Percentiles rank a stretch among this genome's conserved stretches.
phyloP scores from a whole-genome alignment of 2,329 filamentous ascomycete species.

The Plenodomus tracheiphilus region DNA sequence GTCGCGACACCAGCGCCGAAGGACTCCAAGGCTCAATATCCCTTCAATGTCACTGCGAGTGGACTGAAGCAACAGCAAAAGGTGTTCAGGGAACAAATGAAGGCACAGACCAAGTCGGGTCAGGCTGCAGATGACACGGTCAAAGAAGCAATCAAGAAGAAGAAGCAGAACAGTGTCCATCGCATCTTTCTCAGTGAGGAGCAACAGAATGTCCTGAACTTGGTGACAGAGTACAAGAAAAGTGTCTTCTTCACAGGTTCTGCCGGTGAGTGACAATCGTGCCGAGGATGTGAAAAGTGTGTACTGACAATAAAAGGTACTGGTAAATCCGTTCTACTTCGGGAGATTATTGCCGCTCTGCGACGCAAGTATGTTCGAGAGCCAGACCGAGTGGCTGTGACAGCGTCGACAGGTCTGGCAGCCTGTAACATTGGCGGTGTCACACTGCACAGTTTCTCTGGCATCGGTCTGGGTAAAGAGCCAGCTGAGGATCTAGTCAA shows the following conservation, averaged over 20 bases:
- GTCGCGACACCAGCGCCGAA: conserved; percentile 52
- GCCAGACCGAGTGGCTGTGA: conserved; percentile 85
- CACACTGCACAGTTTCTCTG: conserved; percentile 93
- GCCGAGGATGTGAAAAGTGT: background rate
- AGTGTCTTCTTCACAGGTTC: conserved; percentile 99
- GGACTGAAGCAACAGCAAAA: conserved; percentile 78
- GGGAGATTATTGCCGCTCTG: conserved; percentile 82
- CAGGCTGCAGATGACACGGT: conserved; percentile 51
- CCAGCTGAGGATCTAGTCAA: conserved; percentile 77
- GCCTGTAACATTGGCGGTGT: conserved; percentile 97
- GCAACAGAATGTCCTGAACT: conserved; percentile 78
- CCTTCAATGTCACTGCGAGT: conserved; percentile 76
- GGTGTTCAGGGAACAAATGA: conserved; percentile 66
- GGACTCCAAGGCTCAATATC: conserved; percentile 43
- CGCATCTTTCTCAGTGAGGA: conserved; percentile 80
- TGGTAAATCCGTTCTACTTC: conserved; percentile 94
- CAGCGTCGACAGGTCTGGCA: conserved; percentile 91
- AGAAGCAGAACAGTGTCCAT: conserved; percentile 51
- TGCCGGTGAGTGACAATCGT: conserved; percentile 59
- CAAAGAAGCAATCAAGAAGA: conserved; percentile 49
- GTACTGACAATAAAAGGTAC: conserved; percentile 57
- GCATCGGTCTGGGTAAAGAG: conserved; percentile 94
- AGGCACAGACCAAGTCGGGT: conserved; percentile 52
- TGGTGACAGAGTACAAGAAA: conserved; percentile 77
- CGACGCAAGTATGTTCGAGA: conserved; percentile 76